Conservation (phyloP, 1,284 basidiomycete species). For the Phylloboletellus chloephorus region DNA sequence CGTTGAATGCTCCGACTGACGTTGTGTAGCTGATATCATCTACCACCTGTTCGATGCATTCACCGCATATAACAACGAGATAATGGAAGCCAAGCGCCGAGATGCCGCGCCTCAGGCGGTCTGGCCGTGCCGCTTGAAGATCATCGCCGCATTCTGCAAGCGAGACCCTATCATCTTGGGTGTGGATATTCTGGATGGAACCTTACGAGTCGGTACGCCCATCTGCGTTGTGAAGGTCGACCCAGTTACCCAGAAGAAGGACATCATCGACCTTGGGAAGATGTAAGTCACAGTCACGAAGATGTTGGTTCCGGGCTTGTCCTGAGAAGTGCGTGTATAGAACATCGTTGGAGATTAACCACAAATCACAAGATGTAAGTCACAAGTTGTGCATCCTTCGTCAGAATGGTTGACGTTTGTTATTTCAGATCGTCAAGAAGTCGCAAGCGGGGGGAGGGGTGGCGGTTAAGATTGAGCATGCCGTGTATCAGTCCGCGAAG, state of each 20-base stretch:
- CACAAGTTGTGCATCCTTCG: background rate
- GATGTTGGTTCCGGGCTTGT: slow-evolving; percentile 2
- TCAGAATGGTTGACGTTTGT: slow-evolving; percentile 13
- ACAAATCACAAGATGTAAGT: slow-evolving; percentile 71
- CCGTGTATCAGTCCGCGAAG: slow-evolving; percentile 92
- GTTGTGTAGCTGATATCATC: slow-evolving; percentile 81
- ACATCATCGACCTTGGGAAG: slow-evolving; percentile 89
- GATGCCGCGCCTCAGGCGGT: slow-evolving; percentile 94
- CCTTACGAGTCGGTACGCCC: slow-evolving; percentile 90
- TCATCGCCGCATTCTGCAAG: slow-evolving; percentile 90
- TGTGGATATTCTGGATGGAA: slow-evolving; percentile 94
- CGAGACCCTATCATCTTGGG: slow-evolving; percentile 97
- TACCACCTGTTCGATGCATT: slow-evolving; percentile 99
- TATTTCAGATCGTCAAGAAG: slow-evolving; percentile 80
- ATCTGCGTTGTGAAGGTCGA: slow-evolving; percentile 92
- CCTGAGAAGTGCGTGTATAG: slow-evolving; percentile 38
- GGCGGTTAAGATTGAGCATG: slow-evolving; percentile 98
- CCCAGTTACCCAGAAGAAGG: slow-evolving; percentile 81
- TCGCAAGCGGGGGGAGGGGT: slow-evolving; percentile 92
- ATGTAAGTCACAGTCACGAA: slow-evolving; percentile 55
- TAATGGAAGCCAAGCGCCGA: slow-evolving; percentile 86
- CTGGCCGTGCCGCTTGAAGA: slow-evolving; percentile 95
- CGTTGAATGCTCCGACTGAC: slow-evolving; percentile 4
- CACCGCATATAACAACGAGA: slow-evolving; percentile 92
- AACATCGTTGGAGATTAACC: slow-evolving; percentile 93